phyloP scores from a whole-genome alignment of 2,329 filamentous ascomycete species.

The Colletotrichum aenigma region DNA sequence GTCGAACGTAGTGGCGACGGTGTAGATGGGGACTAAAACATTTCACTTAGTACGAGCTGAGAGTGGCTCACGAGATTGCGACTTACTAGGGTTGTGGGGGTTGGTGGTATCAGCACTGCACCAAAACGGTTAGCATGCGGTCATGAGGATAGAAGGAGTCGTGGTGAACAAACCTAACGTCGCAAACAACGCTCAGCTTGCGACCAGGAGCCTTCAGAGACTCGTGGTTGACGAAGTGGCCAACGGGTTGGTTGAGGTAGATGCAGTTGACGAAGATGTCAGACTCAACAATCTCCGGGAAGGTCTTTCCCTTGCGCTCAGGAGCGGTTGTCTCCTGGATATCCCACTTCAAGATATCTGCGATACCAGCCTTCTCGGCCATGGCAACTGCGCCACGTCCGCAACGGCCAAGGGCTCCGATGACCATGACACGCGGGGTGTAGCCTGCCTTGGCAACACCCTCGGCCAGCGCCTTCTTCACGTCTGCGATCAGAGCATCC shows the following conservation, averaged over 20 bases:
- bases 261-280: conserved; percentile 89
- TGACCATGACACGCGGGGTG: conserved; percentile 78
- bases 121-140: neutral
- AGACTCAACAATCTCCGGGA: conserved; percentile 75
- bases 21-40: conserved; percentile 74
- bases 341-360: conserved; percentile 65
- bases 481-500: conserved; percentile 71
- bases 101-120: conserved; percentile 73
- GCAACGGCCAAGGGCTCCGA: conserved; percentile 84
- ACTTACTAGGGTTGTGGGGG: conserved; percentile 57
- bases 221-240: conserved; percentile 71
- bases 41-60: neutral
- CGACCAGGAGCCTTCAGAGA: conserved; percentile 71
- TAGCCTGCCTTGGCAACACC: conserved; percentile 71
- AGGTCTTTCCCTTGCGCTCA: conserved; percentile 68
- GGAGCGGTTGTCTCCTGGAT: conserved; percentile 71
- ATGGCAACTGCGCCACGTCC: conserved; percentile 84
- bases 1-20: conserved; percentile 83
- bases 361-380: conserved; percentile 75
- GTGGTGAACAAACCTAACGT: conserved; percentile 77
- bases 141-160: conserved; percentile 64
- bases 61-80: neutral
- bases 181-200: conserved; percentile 79
- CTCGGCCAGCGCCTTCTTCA: conserved; percentile 72
- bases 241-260: conserved; percentile 67